Evolutionary conservation across 768 basidiomycete species (phyloP).

Genomic region (Collybiopsis luxurians): DNA sequence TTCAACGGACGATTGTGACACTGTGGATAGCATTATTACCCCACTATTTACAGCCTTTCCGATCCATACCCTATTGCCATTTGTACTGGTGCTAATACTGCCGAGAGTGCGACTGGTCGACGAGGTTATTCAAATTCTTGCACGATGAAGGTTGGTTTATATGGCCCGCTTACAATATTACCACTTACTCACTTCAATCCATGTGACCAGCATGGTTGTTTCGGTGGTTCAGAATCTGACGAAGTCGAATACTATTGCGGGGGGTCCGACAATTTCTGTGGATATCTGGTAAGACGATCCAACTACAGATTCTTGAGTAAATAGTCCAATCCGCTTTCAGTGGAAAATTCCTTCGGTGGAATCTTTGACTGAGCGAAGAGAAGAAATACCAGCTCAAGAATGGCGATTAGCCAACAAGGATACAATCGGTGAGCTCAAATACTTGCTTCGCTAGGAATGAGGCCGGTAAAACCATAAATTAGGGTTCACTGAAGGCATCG

Average conservation of each 20-base stretch:
- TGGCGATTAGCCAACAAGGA: slow-evolving; percentile 40
- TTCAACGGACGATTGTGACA: not conserved
- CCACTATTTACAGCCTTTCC: slow-evolving; percentile 65
- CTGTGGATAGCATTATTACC: slow-evolving; percentile 55
- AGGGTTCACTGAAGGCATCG: slow-evolving; percentile 46
- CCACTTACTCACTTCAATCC: not conserved
- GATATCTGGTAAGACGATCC: slow-evolving; percentile 41
- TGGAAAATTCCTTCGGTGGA: slow-evolving; percentile 66
- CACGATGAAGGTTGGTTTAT: slow-evolving; percentile 87
- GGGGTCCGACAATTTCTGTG: slow-evolving; percentile 84
- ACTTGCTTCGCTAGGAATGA: not conserved
- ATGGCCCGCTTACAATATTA: too few relatives aligned
- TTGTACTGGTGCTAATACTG: slow-evolving; percentile 56
- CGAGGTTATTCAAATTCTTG: slow-evolving; percentile 68
- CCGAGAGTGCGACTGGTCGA: slow-evolving; percentile 52
- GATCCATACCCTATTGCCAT: slow-evolving; percentile 71
- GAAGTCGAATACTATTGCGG: slow-evolving; percentile 61
- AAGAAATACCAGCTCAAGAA: slow-evolving; percentile 39
- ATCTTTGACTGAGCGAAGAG: slow-evolving; percentile 42
- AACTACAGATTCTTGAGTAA: not conserved
- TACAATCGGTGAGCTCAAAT: slow-evolving; percentile 33
- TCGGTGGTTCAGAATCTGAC: slow-evolving; percentile 57
- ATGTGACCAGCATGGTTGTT: slow-evolving; percentile 62
- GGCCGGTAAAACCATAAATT: not conserved
- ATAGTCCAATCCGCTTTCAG: not conserved